Conservation (phyloP, 257 asterid genomes). For the Solanum peruvianum region DNA sequence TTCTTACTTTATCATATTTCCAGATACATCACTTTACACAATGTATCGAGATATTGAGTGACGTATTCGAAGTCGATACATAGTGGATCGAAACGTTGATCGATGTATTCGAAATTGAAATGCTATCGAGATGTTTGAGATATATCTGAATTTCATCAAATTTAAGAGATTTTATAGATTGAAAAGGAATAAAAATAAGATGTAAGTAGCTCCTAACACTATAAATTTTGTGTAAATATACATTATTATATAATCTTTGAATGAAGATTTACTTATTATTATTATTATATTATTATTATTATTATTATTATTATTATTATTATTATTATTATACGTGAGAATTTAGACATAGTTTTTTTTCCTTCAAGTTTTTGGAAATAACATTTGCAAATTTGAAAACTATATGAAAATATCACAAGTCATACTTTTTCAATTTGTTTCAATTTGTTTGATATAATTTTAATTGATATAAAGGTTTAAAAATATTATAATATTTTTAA, state of each 20-base stretch:
- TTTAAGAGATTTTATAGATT: no score
- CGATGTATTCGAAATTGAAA: no score
- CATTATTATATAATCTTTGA: neutral
- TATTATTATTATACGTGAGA: neutral
- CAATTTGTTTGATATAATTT: neutral
- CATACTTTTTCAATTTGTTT: neutral
- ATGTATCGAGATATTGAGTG: no score
- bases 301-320: neutral
- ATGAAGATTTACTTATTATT: neutral
- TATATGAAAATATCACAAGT: neutral
- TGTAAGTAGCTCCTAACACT: no score
- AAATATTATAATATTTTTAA: neutral
- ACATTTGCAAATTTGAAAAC: neutral
- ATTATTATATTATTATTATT: no score
- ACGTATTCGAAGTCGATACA: no score
- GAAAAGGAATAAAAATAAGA: no score
- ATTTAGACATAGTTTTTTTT: neutral
- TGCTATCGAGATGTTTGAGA: no score
- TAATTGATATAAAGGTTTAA: neutral
- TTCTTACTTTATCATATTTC: no score
- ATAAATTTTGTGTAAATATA: no score
- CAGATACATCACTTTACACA: no score
- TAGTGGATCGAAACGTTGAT: accelerated
- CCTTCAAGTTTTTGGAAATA: neutral
- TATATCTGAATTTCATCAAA: no score